Evolutionary conservation across 2,329 filamentous ascomycete genomes (phyloP).

Genomic region (Botrytis byssoidea): DNA sequence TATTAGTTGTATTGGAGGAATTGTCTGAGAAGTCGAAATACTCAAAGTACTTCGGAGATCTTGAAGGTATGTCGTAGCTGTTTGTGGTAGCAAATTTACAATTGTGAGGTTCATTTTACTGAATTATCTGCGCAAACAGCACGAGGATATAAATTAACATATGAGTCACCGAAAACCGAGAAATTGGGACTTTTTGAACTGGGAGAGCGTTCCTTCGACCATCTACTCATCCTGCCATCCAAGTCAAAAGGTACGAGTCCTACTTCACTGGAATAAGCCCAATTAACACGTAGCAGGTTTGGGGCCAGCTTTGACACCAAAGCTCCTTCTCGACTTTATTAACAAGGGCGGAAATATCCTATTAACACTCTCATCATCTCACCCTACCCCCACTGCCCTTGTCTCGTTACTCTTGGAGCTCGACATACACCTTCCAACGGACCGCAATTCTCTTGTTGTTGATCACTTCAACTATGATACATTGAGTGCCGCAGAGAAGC

Average conservation of each 20-base stretch:
- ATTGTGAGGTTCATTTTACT: constrained; percentile 19
- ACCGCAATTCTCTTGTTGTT: constrained; percentile 81
- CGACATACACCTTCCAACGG: constrained; percentile 81
- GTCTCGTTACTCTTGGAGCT: constrained; percentile 80
- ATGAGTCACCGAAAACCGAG: constrained; percentile 80
- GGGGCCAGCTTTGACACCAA: constrained; percentile 83
- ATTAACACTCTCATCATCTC: constrained; percentile 73
- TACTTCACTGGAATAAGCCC: constrained; percentile 16
- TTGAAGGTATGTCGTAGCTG: constrained; percentile 57
- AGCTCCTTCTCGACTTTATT: constrained; percentile 84
- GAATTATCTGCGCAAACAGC: constrained; percentile 48
- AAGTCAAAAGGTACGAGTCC: constrained; percentile 76
- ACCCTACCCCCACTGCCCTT: constrained; percentile 68
- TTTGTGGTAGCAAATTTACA: constrained; percentile 22
- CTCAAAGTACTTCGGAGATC: constrained; percentile 73
- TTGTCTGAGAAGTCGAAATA: constrained; percentile 77
- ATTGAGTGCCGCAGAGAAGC: constrained; percentile 71
- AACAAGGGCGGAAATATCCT: constrained; percentile 91
- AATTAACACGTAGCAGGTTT: constrained; percentile 56
- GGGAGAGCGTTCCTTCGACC: constrained; percentile 86
- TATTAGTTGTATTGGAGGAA: constrained; percentile 86
- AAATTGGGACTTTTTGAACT: constrained; percentile 76
- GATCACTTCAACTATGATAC: constrained; percentile 96
- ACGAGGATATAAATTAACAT: constrained; percentile 77
- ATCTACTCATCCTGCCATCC: constrained; percentile 82